Evolutionary conservation across 768 basidiomycete genomes (phyloP).

Genomic region (Multifurca ochricompacta): DNA sequence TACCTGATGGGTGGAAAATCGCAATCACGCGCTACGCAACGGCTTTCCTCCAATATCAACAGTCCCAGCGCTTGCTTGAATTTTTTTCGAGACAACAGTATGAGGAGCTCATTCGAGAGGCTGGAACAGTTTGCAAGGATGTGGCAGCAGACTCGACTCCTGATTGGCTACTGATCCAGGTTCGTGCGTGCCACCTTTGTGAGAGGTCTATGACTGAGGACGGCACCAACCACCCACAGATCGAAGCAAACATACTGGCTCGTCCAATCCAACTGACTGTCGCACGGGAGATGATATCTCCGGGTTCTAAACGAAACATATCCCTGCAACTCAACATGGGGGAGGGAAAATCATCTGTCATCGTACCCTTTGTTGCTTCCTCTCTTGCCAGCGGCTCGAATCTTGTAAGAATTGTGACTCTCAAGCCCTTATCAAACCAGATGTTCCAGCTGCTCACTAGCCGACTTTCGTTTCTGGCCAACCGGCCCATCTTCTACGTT

Average conservation of each 20-base stretch:
- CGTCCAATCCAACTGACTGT: conserved; percentile 37
- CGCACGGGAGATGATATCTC: conserved; percentile 41
- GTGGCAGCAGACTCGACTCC: not conserved
- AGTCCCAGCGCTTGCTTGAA: not conserved
- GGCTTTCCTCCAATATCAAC: conserved; percentile 9
- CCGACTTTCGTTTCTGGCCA: conserved; percentile 36
- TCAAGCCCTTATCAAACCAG: conserved; percentile 38
- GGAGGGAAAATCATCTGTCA: conserved; percentile 47
- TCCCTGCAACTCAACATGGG: conserved; percentile 50
- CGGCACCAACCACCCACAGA: conserved; percentile 27
- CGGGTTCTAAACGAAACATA: conserved; percentile 30
- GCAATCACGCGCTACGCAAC: not conserved
- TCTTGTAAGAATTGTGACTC: conserved; percentile 41
- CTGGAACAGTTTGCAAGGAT: not conserved
- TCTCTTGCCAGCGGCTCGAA: conserved; percentile 35
- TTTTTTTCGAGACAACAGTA: not conserved
- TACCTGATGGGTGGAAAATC: not conserved
- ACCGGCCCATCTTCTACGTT: conserved; percentile 40
- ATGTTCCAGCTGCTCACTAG: conserved; percentile 42
- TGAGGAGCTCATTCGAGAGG: not conserved
- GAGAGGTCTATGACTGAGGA: not conserved
- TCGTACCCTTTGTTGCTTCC: conserved; percentile 38
- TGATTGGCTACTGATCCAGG: conserved; percentile 12
- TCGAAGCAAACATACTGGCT: conserved; percentile 38
- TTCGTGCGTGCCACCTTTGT: not conserved